phyloP scores from a whole-genome alignment of 192 early-diverging fungal species.

The Coemansia sp. region DNA sequence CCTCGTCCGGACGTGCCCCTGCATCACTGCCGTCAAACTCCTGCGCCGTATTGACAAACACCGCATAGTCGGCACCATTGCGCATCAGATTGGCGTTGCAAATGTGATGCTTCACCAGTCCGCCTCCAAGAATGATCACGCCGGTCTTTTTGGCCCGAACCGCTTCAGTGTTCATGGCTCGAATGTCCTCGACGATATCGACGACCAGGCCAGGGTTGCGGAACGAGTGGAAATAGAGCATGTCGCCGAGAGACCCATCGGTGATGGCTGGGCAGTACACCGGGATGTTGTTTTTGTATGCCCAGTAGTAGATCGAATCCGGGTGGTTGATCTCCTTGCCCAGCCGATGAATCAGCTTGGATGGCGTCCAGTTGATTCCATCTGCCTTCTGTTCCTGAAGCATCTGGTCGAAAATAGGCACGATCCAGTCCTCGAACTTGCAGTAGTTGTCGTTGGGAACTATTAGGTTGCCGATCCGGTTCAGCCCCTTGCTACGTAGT shows the following conservation, averaged over 20 bases:
- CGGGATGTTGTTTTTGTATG: conserved; percentile 95
- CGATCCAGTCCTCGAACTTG: conserved; percentile 98
- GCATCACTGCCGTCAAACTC: conserved; percentile 99
- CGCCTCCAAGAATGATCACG: conserved; percentile 94
- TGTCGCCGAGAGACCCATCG: conserved; percentile 96
- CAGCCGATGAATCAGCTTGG: conserved; percentile 80
- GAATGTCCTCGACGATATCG: conserved; percentile 90
- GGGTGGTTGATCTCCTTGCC: conserved; percentile 88
- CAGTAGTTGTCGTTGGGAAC: conserved; percentile 99
- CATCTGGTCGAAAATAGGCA: conserved; percentile 91
- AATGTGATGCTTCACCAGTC: conserved; percentile 97
- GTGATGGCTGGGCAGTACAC: conserved; percentile 97
- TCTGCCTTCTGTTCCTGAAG: conserved; percentile 85
- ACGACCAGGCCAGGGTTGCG: conserved; percentile 91
- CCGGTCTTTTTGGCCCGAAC: conserved; percentile 97
- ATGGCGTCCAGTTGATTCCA: conserved; percentile 86
- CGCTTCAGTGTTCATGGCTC: conserved; percentile 86
- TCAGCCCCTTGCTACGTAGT: conserved; percentile 84
- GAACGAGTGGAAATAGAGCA: conserved; percentile 99
- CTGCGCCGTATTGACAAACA: conserved; percentile 96
- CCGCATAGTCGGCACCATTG: conserved; percentile 95
- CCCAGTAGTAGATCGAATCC: conserved; percentile 96
- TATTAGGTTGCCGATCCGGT: conserved; percentile 94
- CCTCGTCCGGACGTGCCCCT: conserved; percentile 96
- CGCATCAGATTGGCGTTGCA: conserved; percentile 98